Percentiles rank a stretch among this genome's conserved stretches.
These are phyloP conservation scores for Mucor irregularis DNA, from an alignment of 371 early-diverging fungal genomes.

Conservation along the genomic window DNA sequence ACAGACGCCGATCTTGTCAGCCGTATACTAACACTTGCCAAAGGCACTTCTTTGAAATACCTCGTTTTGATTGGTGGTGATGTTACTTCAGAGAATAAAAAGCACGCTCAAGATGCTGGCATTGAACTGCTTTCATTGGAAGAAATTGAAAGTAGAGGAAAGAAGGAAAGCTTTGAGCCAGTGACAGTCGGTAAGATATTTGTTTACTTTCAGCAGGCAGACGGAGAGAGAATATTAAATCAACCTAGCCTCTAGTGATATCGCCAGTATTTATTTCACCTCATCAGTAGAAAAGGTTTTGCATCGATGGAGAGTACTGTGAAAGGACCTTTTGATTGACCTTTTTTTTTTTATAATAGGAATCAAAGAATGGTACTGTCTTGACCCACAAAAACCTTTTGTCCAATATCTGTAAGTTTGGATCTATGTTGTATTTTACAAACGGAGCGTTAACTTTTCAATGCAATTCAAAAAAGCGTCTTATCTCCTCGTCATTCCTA, in stretches of 20 bases:
- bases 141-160: conserved; percentile 35
- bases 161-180: conserved; percentile 19
- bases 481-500: conserved; percentile 34
- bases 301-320: too few relatives aligned
- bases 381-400: conserved; percentile 45
- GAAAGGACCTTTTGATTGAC: neutral
- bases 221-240: too few relatives aligned
- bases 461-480: conserved; percentile 22
- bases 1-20: conserved; percentile 20
- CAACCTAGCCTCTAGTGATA: conserved; percentile 37
- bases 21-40: conserved; percentile 21
- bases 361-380: conserved; percentile 38
- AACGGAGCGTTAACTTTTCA: too few relatives aligned
- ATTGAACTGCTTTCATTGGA: conserved; percentile 31
- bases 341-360: neutral
- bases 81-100: conserved; percentile 10
- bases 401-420: conserved; percentile 24
- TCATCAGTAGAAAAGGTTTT: conserved; percentile 11
- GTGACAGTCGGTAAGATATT: conserved; percentile 32
- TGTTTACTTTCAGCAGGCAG: too few relatives aligned
- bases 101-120: conserved; percentile 16
- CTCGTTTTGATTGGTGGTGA: conserved; percentile 33
- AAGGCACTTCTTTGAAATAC: conserved; percentile 23
- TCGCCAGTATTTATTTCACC: conserved; percentile 45
- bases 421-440: too few relatives aligned